Base-by-base conservation (phyloP, 441 rosid species). In the Biscutella laevigata region DNA sequence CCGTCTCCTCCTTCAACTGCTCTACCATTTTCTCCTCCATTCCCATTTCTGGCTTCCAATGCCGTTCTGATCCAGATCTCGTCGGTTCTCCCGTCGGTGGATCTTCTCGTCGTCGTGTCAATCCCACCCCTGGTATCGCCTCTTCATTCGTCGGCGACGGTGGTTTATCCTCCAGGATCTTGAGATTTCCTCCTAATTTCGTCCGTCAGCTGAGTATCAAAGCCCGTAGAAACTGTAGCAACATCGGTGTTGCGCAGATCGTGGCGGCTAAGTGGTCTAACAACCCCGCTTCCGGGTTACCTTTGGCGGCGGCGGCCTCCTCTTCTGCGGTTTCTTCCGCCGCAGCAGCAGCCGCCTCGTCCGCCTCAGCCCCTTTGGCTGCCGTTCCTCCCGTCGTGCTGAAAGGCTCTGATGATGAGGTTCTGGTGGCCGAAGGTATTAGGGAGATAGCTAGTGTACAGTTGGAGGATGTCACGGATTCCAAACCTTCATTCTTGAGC, bases 181-280 rank as follows among this genome's bases (percentile, higher is more conserved):
- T 86, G 57, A 78, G 74, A 53, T 92, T 92, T 53, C 98, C 98
- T 4, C 97, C 96, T 0, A 92, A 92, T 70, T 86, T 86, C 61
- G 94, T 84, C 15, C 96, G 94, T 61, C 96, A 92, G 82, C 86
- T 92, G 26, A 86, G 95, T 75, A 78, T 69, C 48, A 88, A 88
- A 85, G 89, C 95, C 35, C 85, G 95, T 39, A 76, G 95, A 57
- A 92, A 92, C 82, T 92, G 94, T 71, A 78, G 94, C 88, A 86
- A 92, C 75, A 92, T 88, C 75, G 95, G 96, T 29, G 98, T 88
- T 33, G 95, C 98, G 10, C 98, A 88, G 74, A 70, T 92, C 57
- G 96, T 84, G 27, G 95, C 97, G n/a, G 96, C 97, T 47, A 78
- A 86, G 71, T 92, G 96, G 98, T 70, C 98, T 4, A 73, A 92